phyloP scores from a whole-genome alignment of 345 rosid genomes.

The Mallotus nudiflorus region DNA sequence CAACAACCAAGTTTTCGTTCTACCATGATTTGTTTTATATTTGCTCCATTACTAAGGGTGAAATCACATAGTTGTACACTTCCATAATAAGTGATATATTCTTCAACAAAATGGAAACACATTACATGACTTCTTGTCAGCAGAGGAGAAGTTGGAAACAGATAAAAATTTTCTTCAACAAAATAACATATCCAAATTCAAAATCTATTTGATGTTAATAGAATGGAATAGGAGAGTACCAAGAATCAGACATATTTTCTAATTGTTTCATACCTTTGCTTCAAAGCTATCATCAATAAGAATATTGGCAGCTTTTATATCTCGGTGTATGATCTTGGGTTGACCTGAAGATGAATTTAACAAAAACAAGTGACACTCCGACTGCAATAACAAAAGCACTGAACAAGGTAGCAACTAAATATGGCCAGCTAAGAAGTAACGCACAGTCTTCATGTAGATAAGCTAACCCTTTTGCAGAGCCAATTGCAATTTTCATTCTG shows the following conservation, averaged over 20 bases:
- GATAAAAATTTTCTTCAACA: not conserved
- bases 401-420: not conserved
- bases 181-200: not conserved
- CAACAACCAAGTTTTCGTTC: not conserved
- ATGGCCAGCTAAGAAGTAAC: slow-evolving; percentile 2
- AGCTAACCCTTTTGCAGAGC: slow-evolving; percentile 27
- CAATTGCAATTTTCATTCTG: slow-evolving; percentile 22
- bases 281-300: slow-evolving; percentile 31
- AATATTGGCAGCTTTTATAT: slow-evolving; percentile 33
- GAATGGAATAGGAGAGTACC: not conserved
- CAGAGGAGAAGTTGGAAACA: not conserved
- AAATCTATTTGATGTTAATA: not conserved
- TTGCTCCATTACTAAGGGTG: not conserved
- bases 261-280: slow-evolving; percentile 25
- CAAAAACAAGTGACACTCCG: not conserved
- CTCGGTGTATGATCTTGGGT: slow-evolving; percentile 36
- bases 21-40: not conserved
- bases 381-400: not conserved
- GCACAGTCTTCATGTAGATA: slow-evolving; percentile 31
- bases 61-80: not conserved
- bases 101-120: not conserved
- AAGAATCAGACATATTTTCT: not conserved
- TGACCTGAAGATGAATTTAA: slow-evolving; percentile 17
- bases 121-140: not conserved
- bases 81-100: not conserved